Evolutionary conservation across 345 rosid genomes (phyloP).

Genomic region (Noccaea bulbosa): DNA sequence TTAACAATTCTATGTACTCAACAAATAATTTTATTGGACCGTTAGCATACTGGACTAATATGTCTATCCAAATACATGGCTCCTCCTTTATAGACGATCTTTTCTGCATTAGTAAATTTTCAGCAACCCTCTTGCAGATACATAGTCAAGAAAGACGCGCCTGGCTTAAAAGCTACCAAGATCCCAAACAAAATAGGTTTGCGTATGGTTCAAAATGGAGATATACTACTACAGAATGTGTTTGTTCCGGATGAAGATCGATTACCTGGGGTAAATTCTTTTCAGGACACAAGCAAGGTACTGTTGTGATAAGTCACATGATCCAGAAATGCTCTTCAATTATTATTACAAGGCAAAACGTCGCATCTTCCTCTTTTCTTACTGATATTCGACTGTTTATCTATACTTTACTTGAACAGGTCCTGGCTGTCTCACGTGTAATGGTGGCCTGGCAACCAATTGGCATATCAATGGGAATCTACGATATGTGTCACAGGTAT

Average conservation of each 20-base stretch:
- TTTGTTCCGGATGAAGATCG: conserved; percentile 90
- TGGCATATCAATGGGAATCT: conserved; percentile 93
- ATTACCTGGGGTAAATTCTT: conserved; percentile 86
- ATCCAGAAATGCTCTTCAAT: conserved; percentile 8
- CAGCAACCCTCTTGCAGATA: conserved; percentile 58
- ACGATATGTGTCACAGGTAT: conserved; percentile 98
- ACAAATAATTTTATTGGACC: background rate
- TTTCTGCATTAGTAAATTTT: conserved; percentile 14
- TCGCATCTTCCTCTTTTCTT: conserved; percentile 2
- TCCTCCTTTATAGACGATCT: conserved; percentile 1
- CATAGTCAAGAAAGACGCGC: conserved; percentile 85
- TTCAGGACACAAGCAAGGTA: conserved; percentile 93
- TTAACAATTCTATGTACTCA: background rate
- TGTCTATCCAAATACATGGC: conserved; percentile 14
- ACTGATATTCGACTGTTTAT: conserved; percentile 2
- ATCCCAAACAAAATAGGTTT: conserved; percentile 92
- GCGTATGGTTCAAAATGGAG: conserved; percentile 97
- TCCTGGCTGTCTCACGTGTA: conserved; percentile 91
- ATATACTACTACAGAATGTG: conserved; percentile 72
- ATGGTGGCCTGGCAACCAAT: conserved; percentile 98
- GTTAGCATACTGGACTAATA: conserved; percentile 1
- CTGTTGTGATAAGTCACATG: conserved; percentile 8
- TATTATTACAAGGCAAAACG: background rate
- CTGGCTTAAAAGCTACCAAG: conserved; percentile 83
- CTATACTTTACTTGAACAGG: conserved; percentile 48